Evolutionary conservation across 2,329 filamentous ascomycete genomes (phyloP), one percentile per base, ranked within the genome.

Genomic region (Monosporascus sp.): DNA sequence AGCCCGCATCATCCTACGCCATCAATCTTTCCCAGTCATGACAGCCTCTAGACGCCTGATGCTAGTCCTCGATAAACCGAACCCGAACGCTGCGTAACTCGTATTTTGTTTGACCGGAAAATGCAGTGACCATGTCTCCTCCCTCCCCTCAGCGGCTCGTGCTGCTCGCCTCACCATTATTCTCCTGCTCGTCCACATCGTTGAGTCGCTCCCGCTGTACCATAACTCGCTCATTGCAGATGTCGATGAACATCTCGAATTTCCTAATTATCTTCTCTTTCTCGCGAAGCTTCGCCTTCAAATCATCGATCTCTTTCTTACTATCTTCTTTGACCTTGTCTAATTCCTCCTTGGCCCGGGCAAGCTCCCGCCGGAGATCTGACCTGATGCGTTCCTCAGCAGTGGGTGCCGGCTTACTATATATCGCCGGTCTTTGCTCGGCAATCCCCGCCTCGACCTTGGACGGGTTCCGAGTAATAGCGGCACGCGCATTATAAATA

Each of bases 231-330:
- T 85, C 77, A 61, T 87, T 87, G 65, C 83, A 86, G 52, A 87
- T 85, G 66, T 87, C 84, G 62, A 87, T 86, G 51, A 87, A 87
- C 78, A 84, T 84, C 68, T 87, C 83, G 60, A 86, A 87, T 63
- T 80, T 83, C 56, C 77, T 69, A 52, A 87, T 86, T 55, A 80
- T 76, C 62, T 78, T 76, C 55, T 85, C 80, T 67, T 86, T 86
- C 55, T 87, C 81, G 41, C 77, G 78, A 17, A 92, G 67, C 62
- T 83, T 76, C 52, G 76, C 73, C 61, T 82, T 81, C 53, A 87
- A 68, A 1, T 76, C 75, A 17, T 81, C 81, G 43, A 86, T 77
- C 62, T 84, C 78, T 53, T 82, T 82, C 54, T 79, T 72, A 51
- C 72, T 80, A 4, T 84, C 80, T 41, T 80, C 78, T 57, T 78